A percentile compares a stretch with the other conserved stretches of the same genome.
These are phyloP conservation scores for Malus hybrid DNA, from an alignment of 331 rosid genomes.

Conservation along the genomic window DNA sequence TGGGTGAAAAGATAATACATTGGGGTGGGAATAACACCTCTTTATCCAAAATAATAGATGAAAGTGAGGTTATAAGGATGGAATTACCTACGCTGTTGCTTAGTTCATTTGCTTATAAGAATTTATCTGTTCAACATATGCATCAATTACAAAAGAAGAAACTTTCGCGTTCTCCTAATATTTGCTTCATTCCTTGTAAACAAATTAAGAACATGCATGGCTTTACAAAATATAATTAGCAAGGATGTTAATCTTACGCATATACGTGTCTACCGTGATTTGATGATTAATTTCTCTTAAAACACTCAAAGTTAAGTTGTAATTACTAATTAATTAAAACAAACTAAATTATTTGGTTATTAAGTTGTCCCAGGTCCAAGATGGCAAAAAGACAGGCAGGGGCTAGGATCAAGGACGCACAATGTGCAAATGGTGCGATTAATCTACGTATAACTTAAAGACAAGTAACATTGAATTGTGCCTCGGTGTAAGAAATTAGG, in stretches of 20 bases:
- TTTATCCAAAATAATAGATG: background rate
- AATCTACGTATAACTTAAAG: slow-evolving; percentile 9
- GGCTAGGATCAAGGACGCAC: slow-evolving; percentile 37
- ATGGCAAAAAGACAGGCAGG: slow-evolving; percentile 17
- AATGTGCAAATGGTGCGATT: slow-evolving; percentile 25
- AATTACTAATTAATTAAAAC: background rate
- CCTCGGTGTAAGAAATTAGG: background rate
- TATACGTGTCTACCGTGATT: background rate
- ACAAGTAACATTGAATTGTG: slow-evolving; percentile 24
- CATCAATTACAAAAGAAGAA: background rate
- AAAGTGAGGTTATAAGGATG: background rate
- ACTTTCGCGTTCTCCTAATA: background rate
- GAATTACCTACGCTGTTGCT: background rate
- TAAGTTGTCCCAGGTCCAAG: slow-evolving; percentile 2
- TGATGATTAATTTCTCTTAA: background rate
- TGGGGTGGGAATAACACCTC: too few relatives aligned
- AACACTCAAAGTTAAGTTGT: slow-evolving; percentile 12
- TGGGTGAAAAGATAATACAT: too few relatives aligned
- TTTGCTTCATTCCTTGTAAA: background rate
- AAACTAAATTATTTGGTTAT: too few relatives aligned
- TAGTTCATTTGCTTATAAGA: background rate
- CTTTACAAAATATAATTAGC: background rate
- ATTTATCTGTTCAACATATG: background rate
- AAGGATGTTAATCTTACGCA: background rate
- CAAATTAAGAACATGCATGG: background rate